A percentile compares a stretch with the other conserved stretches of the same genome.
These are phyloP conservation scores for Trametes cingulata DNA, from an alignment of 768 basidiomycete genomes.

Conservation along the genomic window DNA sequence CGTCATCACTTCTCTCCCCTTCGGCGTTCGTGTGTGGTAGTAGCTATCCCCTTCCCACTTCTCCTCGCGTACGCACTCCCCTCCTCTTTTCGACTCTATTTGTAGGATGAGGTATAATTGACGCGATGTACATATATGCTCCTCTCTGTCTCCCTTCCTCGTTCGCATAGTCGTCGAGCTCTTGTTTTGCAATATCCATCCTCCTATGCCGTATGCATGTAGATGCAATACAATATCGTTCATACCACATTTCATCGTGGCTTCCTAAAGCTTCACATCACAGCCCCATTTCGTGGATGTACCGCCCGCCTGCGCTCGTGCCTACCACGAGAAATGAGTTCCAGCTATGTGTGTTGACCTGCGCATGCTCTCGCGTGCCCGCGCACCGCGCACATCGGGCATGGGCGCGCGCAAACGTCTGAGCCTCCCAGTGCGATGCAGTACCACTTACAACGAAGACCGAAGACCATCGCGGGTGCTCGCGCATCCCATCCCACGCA, in stretches of 20 bases:
- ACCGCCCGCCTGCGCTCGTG: too few species aligned
- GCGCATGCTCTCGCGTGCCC: too few species aligned
- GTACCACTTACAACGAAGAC: background rate
- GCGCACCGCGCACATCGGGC: background rate
- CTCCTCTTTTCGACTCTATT: slow-evolving; percentile 1
- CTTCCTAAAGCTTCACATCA: too few species aligned
- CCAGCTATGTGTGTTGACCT: too few species aligned
- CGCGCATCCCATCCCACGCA: too few species aligned
- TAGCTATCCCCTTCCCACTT: background rate
- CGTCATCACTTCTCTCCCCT: background rate
- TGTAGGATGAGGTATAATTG: slow-evolving; percentile 27
- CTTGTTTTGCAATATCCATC: background rate
- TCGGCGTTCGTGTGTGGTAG: background rate
- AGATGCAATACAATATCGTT: background rate
- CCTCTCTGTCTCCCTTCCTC: background rate
- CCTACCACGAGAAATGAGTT: too few species aligned
- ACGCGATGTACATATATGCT: slow-evolving; percentile 25
- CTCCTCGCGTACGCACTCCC: background rate
- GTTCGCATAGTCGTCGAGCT: background rate
- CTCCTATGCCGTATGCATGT: background rate
- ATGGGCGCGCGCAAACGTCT: background rate
- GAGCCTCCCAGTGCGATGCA: background rate
- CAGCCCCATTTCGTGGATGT: too few species aligned
- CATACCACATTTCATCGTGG: too few species aligned
- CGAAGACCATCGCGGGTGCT: too few species aligned